phyloP scores from a whole-genome alignment of 1,139 yeast species.

The Eremothecium sinecaudum region DNA sequence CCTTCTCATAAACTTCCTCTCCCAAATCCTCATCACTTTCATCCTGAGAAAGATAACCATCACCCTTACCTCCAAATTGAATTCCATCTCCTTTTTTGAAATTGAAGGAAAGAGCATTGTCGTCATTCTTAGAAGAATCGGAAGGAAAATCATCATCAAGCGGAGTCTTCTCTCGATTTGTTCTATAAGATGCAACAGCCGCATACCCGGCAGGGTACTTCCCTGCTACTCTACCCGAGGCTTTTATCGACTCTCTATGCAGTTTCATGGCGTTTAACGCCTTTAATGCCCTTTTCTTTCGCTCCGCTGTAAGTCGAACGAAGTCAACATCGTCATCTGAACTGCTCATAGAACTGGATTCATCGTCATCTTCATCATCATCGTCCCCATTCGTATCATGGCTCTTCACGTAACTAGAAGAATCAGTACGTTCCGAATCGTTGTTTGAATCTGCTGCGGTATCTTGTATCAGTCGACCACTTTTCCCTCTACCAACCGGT shows the following conservation, averaged over 20 bases:
- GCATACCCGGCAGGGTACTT: conserved; percentile 7
- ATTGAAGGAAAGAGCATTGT: conserved; percentile 50
- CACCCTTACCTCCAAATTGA: conserved; percentile 18
- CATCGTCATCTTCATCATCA: conserved; percentile 33
- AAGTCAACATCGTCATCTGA: conserved; percentile 64
- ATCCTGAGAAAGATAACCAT: conserved; percentile 10
- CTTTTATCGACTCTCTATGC: conserved; percentile 12
- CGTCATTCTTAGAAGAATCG: conserved; percentile 33
- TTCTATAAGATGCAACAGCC: conserved; percentile 6
- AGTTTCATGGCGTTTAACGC: conserved; percentile 41
- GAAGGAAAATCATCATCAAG: conserved; percentile 14
- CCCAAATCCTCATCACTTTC: conserved; percentile 56
- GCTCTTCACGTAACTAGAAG: conserved; percentile 23
- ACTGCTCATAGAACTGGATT: conserved; percentile 35
- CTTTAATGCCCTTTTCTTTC: conserved; percentile 47
- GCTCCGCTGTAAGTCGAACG: conserved; percentile 58
- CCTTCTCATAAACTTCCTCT: conserved; percentile 41
- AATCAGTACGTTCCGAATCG: conserved; percentile 17
- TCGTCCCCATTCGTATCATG: conserved; percentile 33
- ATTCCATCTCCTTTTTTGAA: conserved; percentile 36
- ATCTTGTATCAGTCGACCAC: conserved; percentile 26
- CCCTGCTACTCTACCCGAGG: conserved; percentile 1
- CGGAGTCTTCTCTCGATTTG: conserved; percentile 5
- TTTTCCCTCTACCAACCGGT: conserved; percentile 21
- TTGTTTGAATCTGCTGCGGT: conserved; percentile 7